These are phyloP conservation scores for Cochlearia excelsa DNA, from an alignment of 345 rosid genomes.

Conservation along the genomic window DNA sequence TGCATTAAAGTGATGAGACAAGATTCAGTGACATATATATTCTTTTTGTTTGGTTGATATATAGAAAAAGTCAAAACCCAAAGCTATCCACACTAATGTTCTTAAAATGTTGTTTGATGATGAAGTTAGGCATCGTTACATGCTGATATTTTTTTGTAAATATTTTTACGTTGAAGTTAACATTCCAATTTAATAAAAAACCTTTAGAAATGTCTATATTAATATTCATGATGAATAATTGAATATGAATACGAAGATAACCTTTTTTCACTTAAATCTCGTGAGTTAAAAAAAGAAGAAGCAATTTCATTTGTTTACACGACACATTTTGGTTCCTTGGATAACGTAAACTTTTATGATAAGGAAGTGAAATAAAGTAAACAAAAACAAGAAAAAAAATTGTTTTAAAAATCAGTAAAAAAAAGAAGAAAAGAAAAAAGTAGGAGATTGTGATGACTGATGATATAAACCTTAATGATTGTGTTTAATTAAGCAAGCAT, in stretches of 20 bases:
- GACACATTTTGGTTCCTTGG: conserved; percentile 14
- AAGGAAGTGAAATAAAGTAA: conserved; percentile 5
- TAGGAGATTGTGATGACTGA: conserved; percentile 23
- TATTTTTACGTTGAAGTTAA: no score
- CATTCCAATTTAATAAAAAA: no score
- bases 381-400: background rate
- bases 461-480: conserved; percentile 30
- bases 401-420: background rate
- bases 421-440: conserved; percentile 1
- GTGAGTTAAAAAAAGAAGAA: conserved; percentile 7
- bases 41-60: background rate
- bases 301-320: conserved; percentile 13
- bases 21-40: conserved; percentile 17
- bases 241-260: conserved; percentile 1
- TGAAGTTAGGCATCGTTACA: no score
- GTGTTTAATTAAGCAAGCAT: conserved; percentile 25
- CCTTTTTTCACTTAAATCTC: conserved; percentile 8
- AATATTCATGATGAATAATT: background rate
- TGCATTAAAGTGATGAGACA: conserved; percentile 10
- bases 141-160: no score
- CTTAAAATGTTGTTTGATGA: background rate
- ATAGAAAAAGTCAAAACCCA: conserved; percentile 18
- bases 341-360: conserved; percentile 29
- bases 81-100: conserved; percentile 6
- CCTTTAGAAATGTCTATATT: no score